Evolutionary conservation across 106 monocot species (phyloP), one percentile per base, ranked within the genome.

Genomic region (Dendrobium officinale): DNA sequence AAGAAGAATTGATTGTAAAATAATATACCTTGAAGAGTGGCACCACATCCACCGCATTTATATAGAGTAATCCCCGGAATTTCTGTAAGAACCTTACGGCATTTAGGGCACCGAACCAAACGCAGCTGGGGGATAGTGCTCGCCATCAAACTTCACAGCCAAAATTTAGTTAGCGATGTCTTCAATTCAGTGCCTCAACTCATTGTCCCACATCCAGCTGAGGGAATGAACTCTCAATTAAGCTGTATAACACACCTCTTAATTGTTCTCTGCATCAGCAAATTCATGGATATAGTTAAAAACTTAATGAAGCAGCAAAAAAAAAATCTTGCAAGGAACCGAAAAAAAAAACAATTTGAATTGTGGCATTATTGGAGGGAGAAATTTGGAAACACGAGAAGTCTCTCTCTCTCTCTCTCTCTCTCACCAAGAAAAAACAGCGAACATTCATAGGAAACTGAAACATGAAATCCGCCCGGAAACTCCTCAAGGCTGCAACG

Each of bases 101-200:
- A 92, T 79, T 89, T 92, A 0, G 92, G 89, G 55, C 92, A 92
- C 80, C 73, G 84, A 19, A 92, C 89, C 42, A 82, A 78, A 51
- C 87, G 33, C 18, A 74, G 20, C 6, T 17, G 9, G 10, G 43
- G 74, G 42, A n/a, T 19, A 7, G 41, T 43, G 74, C n/a, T 44
- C 8, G 42, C 74, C 74, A 74, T 74, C 20, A 42, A 20, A 74
- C 41, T 74, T 43, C 16, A 9, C 43, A 17, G n/a, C n/a, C 42
- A 42, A 18, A 20, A 42, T 42, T 22, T 20, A 44, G 44, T 41
- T 7, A 42, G 43, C 20, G 1, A 70, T 13, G 70, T 29, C 29
- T 70, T 73, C 42, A n/a, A 74, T 44, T 16, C 19, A 4, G 6
- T 43, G n/a, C 5, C 29, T 74, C 43, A 0, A 43, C 8, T 42